Conservation (phyloP, 164 flowering plant genomes). For the Vitis labrusca region DNA sequence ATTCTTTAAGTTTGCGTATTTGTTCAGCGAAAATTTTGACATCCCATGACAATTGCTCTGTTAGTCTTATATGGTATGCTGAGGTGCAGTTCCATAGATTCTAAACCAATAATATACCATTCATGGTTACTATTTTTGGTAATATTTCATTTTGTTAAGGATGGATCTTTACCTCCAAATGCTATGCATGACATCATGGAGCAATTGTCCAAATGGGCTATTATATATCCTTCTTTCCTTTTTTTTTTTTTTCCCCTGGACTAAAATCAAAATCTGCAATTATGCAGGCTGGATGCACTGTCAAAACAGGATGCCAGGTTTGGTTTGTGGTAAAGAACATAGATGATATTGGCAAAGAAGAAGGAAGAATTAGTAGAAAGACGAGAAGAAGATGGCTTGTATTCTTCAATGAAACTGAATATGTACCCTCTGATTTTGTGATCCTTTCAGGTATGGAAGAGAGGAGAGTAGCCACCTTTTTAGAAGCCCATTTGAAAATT, state of each 20-base stretch:
- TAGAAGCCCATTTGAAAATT: not conserved
- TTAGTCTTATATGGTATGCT: too few relatives aligned
- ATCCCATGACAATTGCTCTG: too few relatives aligned
- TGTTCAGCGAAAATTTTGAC: too few relatives aligned
- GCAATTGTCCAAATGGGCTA: too few relatives aligned
- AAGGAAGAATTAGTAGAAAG: constrained; percentile 8
- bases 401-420: constrained; percentile 47
- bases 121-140: too few relatives aligned
- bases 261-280: not conserved
- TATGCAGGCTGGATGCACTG: constrained; percentile 55
- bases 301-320: constrained; percentile 51
- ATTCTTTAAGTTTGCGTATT: too few relatives aligned
- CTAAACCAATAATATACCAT: too few relatives aligned
- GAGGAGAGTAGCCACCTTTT: not conserved
- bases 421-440: constrained; percentile 46
- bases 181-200: too few relatives aligned
- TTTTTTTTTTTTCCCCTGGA: not conserved
- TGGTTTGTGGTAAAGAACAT: constrained; percentile 39
- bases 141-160: too few relatives aligned
- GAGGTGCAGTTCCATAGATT: too few relatives aligned
- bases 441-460: constrained; percentile 48
- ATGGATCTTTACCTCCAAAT: too few relatives aligned
- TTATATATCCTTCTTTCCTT: not conserved
- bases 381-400: constrained; percentile 55
- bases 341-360: constrained; percentile 11